These are phyloP conservation scores for Pythium coloratum DNA, from an alignment of 352 stramenopile genomes.

Conservation along the genomic window DNA sequence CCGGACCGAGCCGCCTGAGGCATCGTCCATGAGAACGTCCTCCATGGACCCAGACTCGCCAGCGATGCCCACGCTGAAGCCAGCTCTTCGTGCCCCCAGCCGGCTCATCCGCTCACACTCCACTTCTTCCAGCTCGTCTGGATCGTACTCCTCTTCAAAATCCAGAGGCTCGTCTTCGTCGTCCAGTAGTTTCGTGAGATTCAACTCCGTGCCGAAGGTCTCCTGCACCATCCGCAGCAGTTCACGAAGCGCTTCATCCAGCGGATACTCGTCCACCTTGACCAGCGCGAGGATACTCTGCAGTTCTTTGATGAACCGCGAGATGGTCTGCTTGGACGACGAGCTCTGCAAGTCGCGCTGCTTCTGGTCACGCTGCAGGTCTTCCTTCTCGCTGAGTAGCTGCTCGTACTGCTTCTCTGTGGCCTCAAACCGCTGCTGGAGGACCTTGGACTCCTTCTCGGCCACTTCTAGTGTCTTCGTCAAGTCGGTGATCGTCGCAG, in stretches of 20 bases:
- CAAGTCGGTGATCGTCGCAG: conserved; percentile 56
- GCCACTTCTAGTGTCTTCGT: conserved; percentile 51
- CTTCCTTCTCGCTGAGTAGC: conserved; percentile 58
- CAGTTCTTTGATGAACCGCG: conserved; percentile 54
- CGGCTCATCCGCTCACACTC: conserved; percentile 32
- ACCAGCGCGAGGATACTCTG: conserved; percentile 72
- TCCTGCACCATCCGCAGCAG: conserved; percentile 61
- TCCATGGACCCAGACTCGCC: conserved; percentile 7
- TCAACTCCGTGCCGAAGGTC: conserved; percentile 55
- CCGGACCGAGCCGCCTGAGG: background rate
- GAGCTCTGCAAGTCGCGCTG: conserved; percentile 53
- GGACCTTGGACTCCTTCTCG: conserved; percentile 46
- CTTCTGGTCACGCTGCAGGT: conserved; percentile 58
- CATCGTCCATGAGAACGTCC: conserved; percentile 7
- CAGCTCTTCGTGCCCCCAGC: conserved; percentile 14
- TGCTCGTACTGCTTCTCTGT: conserved; percentile 40
- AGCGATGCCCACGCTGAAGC: conserved; percentile 18
- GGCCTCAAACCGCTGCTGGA: conserved; percentile 41
- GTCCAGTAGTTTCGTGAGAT: conserved; percentile 46
- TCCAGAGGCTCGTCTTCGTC: conserved; percentile 64
- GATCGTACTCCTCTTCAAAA: conserved; percentile 61
- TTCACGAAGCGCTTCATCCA: conserved; percentile 77
- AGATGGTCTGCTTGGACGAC: conserved; percentile 52
- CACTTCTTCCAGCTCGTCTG: conserved; percentile 44
- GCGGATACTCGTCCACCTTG: conserved; percentile 72